Evolutionary conservation across 495 filamentous ascomycete species (phyloP).

Genomic region (Cercophora samala): DNA sequence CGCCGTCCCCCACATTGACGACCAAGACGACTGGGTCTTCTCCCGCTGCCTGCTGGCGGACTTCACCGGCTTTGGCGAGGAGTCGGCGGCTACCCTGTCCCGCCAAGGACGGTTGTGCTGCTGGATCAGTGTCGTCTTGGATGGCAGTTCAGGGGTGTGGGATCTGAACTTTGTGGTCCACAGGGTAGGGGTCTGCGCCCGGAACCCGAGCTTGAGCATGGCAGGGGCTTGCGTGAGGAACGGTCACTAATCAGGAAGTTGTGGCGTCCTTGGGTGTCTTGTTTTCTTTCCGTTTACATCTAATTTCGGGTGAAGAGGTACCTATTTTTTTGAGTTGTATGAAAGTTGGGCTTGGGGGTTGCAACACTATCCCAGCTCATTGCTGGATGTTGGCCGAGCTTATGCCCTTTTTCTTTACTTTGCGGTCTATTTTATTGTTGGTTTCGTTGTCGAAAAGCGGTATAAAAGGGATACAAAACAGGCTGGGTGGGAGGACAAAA

Average conservation of each 20-base stretch:
- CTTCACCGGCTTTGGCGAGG: conserved; percentile 28
- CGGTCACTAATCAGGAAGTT: no score
- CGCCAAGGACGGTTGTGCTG: conserved; percentile 28
- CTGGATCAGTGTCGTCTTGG: conserved; percentile 29
- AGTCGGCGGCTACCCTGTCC: conserved; percentile 24
- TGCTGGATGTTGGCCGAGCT: neutral
- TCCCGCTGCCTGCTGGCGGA: conserved; percentile 31
- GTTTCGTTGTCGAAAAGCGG: neutral
- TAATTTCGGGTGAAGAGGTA: no score
- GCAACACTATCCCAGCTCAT: no score
- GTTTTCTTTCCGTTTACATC: no score
- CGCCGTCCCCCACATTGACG: conserved; percentile 26
- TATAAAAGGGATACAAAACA: neutral
- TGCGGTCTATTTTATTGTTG: neutral
- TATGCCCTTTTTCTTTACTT: neutral
- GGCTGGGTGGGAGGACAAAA: neutral
- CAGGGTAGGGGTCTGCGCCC: conserved; percentile 10
- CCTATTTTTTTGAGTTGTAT: no score
- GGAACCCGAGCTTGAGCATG: conserved; percentile 11
- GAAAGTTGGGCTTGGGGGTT: no score
- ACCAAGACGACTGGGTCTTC: conserved; percentile 31
- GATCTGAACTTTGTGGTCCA: conserved; percentile 20
- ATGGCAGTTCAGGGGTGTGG: conserved; percentile 2
- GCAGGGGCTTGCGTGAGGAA: neutral
- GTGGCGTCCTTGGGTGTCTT: no score